Evolutionary conservation across 208 protist genomes (phyloP).

Genomic region (Trypanosomatidae sp.): DNA sequence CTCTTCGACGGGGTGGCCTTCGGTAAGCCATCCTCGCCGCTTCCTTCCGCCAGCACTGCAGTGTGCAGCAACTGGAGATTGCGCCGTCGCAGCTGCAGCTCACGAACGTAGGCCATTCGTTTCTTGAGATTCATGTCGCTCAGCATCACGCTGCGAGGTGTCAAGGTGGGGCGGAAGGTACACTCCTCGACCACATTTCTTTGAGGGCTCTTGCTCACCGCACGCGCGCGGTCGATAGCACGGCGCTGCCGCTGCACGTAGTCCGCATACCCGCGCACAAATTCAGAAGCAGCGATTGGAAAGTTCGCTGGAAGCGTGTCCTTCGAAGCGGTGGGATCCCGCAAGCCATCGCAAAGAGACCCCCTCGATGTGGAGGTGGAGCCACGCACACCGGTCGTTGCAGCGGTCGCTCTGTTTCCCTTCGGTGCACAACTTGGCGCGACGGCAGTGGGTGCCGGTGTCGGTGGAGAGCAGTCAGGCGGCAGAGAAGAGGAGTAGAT

Average conservation of each 20-base stretch:
- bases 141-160: slow-evolving; percentile 29
- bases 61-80: slow-evolving; percentile 25
- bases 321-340: background rate
- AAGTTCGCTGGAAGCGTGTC: background rate
- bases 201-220: background rate
- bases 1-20: background rate
- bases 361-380: background rate
- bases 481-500: slow-evolving; percentile 3
- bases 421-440: background rate
- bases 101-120: slow-evolving; percentile 27
- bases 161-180: slow-evolving; percentile 38
- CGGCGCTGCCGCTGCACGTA: slow-evolving; percentile 25
- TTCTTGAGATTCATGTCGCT: slow-evolving; percentile 33
- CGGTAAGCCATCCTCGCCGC: background rate
- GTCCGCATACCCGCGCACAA: slow-evolving; percentile 8
- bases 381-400: background rate
- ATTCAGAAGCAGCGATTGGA: background rate
- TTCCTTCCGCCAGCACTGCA: slow-evolving; percentile 7
- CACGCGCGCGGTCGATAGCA: background rate
- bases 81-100: slow-evolving; percentile 25
- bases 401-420: background rate
- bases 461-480: background rate
- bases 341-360: background rate
- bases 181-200: slow-evolving; percentile 7
- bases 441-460: background rate